Base-by-base conservation (phyloP, 1,284 basidiomycete species). In the Tilletia caries region DNA sequence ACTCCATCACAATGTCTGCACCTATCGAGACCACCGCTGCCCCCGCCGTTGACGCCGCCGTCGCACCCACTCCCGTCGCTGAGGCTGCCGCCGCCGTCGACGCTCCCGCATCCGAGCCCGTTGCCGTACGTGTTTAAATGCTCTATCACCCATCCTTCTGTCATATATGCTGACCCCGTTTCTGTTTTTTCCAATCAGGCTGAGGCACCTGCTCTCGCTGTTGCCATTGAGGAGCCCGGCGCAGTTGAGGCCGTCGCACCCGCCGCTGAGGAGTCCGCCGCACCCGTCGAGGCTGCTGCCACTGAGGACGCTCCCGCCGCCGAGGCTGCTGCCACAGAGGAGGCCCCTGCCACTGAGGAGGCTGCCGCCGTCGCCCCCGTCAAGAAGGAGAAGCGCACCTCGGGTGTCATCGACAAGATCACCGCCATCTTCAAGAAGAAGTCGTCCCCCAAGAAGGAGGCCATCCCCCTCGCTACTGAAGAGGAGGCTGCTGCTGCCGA, bases 311-410 rank as follows among this genome's bases (percentile, higher is more conserved):
- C 32, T 25, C n/a, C 23, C 54, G 54, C 29, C n/a, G 25, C 8
- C 10, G 54, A 25, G 25, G 25, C 54, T 25, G 27, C 20, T 32
- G 54, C n/a, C n/a, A n/a, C n/a, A n/a, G 43, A 44, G 43, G 43
- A 44, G 50, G 50, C 54, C 23, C 54, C 54, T 27, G 32, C 23
- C 15, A 27, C 27, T 27, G 54, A 60, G 32, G 54, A 60, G 54
- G 54, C 54, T 60, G 54, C 54, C 29, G 54, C 54, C 54, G n/a
- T 25, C 27, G 54, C 54, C 3, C 29, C 54, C 32, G 54, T 25
- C 54, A 60, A 60, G 54, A 60, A 60, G 54, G 54, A 60, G 54
- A 32, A 60, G 48, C 48, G 48, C n/a, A n/a, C 20, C 48, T 50
- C 48, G 10, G 43, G 43, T n/a, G 48, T 50, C 48, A 23, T 50